Percentiles rank a stretch among this genome's conserved stretches.
Conservation (phyloP, 2,329 filamentous ascomycete genomes). For the Stenocarpella maydis region DNA sequence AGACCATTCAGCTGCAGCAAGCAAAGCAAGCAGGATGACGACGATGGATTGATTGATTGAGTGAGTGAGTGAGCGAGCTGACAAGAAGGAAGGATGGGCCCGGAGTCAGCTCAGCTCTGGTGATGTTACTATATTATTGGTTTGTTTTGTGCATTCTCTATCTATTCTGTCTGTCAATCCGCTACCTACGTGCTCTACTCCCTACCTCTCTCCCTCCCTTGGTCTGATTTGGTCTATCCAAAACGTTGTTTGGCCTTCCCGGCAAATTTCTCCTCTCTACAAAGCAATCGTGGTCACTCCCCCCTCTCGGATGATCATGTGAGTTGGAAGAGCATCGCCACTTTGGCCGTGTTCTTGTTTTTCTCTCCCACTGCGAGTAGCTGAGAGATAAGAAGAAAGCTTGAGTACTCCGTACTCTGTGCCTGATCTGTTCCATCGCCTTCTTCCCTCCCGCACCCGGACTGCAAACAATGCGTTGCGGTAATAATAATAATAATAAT, state of each 20-base stretch:
- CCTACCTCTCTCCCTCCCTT: background rate
- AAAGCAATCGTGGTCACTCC: background rate
- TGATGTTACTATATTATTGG: background rate
- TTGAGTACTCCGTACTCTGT: background rate
- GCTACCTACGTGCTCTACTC: too few species aligned
- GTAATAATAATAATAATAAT: background rate
- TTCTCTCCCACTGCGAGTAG: background rate
- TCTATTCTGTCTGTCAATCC: background rate
- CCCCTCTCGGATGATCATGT: background rate
- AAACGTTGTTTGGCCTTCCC: slow-evolving; percentile 1
- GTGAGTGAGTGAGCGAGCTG: background rate
- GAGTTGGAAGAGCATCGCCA: background rate
- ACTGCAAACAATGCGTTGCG: slow-evolving; percentile 16
- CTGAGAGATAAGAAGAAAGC: background rate
- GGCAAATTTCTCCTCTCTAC: background rate
- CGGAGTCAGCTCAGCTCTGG: background rate
- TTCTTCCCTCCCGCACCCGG: background rate
- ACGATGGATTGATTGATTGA: background rate
- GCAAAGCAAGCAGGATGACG: background rate
- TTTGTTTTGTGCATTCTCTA: slow-evolving; percentile 10
- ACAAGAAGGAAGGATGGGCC: background rate
- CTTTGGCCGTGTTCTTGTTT: background rate
- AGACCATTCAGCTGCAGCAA: slow-evolving; percentile 2
- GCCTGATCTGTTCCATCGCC: background rate
- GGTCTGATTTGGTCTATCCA: background rate